phyloP scores from a whole-genome alignment of 805 yeast genomes.

The Sugiyamaella marilandica region DNA sequence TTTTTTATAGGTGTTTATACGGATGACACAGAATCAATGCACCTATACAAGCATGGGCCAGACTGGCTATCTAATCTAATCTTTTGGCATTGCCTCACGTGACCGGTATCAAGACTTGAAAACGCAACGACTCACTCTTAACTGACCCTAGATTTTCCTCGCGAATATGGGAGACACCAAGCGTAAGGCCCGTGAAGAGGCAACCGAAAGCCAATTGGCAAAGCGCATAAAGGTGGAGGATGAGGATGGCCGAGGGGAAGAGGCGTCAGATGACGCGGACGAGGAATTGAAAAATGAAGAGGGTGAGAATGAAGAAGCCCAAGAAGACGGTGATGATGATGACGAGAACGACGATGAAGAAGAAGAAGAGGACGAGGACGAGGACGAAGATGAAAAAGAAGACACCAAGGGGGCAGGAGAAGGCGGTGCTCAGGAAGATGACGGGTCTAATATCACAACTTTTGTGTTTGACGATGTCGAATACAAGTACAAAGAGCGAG shows the following conservation, averaged over 20 bases:
- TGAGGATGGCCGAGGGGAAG: constrained; percentile 15
- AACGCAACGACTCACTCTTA: neutral
- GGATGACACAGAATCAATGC: neutral
- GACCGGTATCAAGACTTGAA: neutral
- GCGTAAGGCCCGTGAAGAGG: constrained; percentile 26
- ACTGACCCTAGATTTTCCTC: too few relatives aligned
- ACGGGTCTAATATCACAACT: constrained; percentile 37
- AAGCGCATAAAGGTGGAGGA: constrained; percentile 16
- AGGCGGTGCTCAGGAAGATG: constrained; percentile 21
- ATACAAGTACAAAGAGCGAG: constrained; percentile 84
- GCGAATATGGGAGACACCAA: constrained; percentile 26
- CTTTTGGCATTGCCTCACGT: neutral
- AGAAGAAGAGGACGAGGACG: constrained; percentile 12
- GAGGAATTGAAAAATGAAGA: neutral
- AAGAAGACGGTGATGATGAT: constrained; percentile 3
- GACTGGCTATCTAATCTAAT: neutral
- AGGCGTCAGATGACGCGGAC: constrained; percentile 14
- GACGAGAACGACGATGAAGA: constrained; percentile 7
- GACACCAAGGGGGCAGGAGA: constrained; percentile 27
- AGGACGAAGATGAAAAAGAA: constrained; percentile 24
- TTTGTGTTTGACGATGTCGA: constrained; percentile 71
- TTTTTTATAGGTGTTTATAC: too few relatives aligned
- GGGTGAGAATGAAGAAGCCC: too few relatives aligned
- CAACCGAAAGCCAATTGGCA: constrained; percentile 6
- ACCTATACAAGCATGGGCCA: neutral